These are phyloP conservation scores for Lyophyllum decastes DNA, from an alignment of 768 basidiomycete species.

Conservation along the genomic window DNA sequence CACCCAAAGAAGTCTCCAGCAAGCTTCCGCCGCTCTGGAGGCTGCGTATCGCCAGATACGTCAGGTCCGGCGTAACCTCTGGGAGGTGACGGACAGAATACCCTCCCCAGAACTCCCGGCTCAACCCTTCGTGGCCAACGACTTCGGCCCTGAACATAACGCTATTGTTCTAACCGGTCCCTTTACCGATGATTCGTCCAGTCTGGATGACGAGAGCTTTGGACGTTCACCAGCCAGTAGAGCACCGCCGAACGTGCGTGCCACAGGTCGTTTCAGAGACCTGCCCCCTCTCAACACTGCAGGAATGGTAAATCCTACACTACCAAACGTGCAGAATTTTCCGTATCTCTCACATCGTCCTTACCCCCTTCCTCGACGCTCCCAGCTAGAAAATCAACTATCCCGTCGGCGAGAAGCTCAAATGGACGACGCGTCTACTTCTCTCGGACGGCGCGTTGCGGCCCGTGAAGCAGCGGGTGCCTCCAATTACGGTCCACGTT, in stretches of 20 bases:
- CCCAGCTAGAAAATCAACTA: constrained; percentile 24
- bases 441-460: constrained; percentile 41
- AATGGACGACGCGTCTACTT: constrained; percentile 37
- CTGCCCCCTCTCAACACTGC: constrained; percentile 1
- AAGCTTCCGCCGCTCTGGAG: constrained; percentile 55
- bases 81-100: constrained; percentile 41
- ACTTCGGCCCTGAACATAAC: constrained; percentile 42
- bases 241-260: neutral
- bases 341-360: neutral
- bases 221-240: neutral
- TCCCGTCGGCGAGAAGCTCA: constrained; percentile 23
- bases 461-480: constrained; percentile 35
- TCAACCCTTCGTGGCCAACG: constrained; percentile 16
- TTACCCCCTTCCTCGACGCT: constrained; percentile 22
- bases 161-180: constrained; percentile 35
- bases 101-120: constrained; percentile 18
- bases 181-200: neutral
- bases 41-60: constrained; percentile 56
- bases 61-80: constrained; percentile 53
- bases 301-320: neutral
- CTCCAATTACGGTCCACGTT: constrained; percentile 6
- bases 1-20: constrained; percentile 41
- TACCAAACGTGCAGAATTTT: neutral
- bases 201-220: neutral
- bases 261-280: neutral